These are phyloP conservation scores for Misopates orontium DNA, from an alignment of 257 asterid genomes.

Conservation along the genomic window DNA sequence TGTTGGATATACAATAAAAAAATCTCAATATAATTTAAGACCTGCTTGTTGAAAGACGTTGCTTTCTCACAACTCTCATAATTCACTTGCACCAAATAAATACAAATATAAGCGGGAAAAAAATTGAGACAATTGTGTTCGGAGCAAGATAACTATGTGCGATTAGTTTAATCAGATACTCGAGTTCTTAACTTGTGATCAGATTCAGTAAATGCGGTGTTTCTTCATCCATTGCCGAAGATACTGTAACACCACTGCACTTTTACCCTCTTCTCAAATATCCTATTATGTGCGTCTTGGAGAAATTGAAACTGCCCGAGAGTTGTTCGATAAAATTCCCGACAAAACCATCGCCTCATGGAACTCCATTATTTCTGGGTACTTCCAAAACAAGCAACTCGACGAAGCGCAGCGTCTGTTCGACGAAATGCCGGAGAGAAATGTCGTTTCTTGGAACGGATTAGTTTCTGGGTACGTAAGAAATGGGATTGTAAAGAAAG, in stretches of 20 bases:
- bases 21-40: no score
- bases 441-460: slow-evolving; percentile 78
- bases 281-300: slow-evolving; percentile 53
- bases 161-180: no score
- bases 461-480: slow-evolving; percentile 65
- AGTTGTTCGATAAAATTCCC: slow-evolving; percentile 52
- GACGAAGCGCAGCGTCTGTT: slow-evolving; percentile 50
- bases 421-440: slow-evolving; percentile 64
- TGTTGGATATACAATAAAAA: no score
- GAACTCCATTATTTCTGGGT: slow-evolving; percentile 67
- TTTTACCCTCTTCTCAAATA: slow-evolving; percentile 51
- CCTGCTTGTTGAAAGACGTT: no score
- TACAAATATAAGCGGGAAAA: no score
- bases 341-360: slow-evolving; percentile 51
- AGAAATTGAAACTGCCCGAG: slow-evolving; percentile 56
- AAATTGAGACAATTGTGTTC: no score
- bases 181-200: no score
- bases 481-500: slow-evolving; percentile 65
- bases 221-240: slow-evolving; percentile 20
- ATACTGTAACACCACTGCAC: slow-evolving; percentile 31
- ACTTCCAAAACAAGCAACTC: slow-evolving; percentile 55
- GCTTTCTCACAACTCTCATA: no score
- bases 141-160: no score
- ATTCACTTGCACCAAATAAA: no score
- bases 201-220: no score